Percentiles rank a stretch among this genome's conserved stretches.
Conservation (phyloP, 805 yeast genomes). For the Wickerhamiella slavikovae region DNA sequence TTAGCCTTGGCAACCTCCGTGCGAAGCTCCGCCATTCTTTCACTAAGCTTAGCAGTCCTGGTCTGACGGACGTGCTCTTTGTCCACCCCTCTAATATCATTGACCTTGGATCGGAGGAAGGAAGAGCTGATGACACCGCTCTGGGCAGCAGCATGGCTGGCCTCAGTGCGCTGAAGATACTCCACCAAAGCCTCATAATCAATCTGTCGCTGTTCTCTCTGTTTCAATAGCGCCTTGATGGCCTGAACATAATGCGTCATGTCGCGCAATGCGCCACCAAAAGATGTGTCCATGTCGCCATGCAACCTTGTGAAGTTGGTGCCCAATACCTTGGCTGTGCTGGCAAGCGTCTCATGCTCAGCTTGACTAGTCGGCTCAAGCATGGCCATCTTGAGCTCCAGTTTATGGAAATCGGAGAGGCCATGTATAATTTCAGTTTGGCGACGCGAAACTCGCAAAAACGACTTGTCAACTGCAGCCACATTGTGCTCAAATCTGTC, state of each 20-base stretch:
- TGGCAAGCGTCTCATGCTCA: conserved; percentile 26
- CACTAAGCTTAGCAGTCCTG: conserved; percentile 29
- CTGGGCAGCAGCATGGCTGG: conserved; percentile 36
- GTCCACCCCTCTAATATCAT: conserved; percentile 42
- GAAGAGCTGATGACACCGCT: conserved; percentile 27
- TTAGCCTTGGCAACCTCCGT: conserved; percentile 31
- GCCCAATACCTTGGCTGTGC: conserved; percentile 26
- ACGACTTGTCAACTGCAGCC: conserved; percentile 55
- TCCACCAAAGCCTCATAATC: conserved; percentile 76
- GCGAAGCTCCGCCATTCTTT: conserved; percentile 28
- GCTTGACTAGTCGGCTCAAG: conserved; percentile 25
- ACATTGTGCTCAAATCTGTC: conserved; percentile 74
- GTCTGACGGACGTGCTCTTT: conserved; percentile 35
- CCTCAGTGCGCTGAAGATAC: conserved; percentile 48
- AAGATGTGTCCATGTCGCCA: conserved; percentile 50
- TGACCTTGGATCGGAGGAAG: conserved; percentile 34
- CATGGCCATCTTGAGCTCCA: conserved; percentile 44
- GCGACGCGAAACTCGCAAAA: conserved; percentile 47
- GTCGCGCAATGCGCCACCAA: conserved; percentile 65
- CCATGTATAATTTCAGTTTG: conserved; percentile 57
- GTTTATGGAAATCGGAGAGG: conserved; percentile 47
- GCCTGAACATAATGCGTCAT: conserved; percentile 61
- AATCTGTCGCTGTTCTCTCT: conserved; percentile 77
- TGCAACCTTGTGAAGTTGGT: conserved; percentile 25
- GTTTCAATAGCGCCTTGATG: conserved; percentile 46